Base-by-base conservation (phyloP, 1,284 basidiomycete species). In the Leccinum pachyderme region DNA sequence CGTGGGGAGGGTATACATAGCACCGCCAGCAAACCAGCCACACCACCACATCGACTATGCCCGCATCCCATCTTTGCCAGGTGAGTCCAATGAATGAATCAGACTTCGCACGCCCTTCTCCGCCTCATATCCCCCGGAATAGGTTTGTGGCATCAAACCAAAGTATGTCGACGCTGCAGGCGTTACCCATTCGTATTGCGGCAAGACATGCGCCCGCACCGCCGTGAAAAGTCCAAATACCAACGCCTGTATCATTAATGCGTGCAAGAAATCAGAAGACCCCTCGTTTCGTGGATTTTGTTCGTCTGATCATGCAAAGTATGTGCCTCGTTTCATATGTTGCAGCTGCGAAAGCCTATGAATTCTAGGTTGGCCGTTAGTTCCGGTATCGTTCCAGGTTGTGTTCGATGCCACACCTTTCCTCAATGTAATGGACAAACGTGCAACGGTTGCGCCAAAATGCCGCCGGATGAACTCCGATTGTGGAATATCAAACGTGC, bases 111-210 rank as follows among this genome's bases (percentile, higher is more conserved):
- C 63, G 47, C n/a, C 61, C 32, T 18, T 62, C 50, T 59, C 53
- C 60, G 50, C 49, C 33, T 59, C 58, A 54, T 49, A 8, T 47
- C 39, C 32, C 27, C 50, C 49, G 59, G 49, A 35, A 53, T 48
- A 86, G 83, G 75, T 76, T 54, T 86, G 83, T 67, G 78, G 80
- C 27, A 73, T 73, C 57, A 83, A 77, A 63, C 81, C 83, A 13
- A 85, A 81, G 72, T 85, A 77, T 63, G 69, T 81, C 24, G 71
- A 72, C 49, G 77, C 82, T 55, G 75, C 78, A 56, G 84, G 83
- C 18, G 68, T 74, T 57, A 75, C 76, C 58, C 82, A 86, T 62
- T 77, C 79, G 35, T 86, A 81, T 64, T 86, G 83, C 64, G 76
- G 84, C 59, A 78, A 76, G 59, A 83, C 77, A 47, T 86, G 83